Base-by-base conservation (phyloP, 2,329 filamentous ascomycete genomes). In the Talaromyces sp. region DNA sequence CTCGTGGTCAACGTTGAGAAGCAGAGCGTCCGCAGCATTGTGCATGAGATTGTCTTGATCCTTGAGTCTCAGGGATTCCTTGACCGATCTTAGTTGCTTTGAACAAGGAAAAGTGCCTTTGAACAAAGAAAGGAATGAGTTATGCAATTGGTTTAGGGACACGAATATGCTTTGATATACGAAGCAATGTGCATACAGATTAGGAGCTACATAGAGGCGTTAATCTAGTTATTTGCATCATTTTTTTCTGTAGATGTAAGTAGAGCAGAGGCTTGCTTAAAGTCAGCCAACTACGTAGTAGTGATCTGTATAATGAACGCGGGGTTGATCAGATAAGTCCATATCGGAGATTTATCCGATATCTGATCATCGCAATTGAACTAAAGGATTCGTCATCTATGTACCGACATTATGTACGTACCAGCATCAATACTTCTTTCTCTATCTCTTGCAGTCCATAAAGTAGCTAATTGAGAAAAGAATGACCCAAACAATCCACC, bases 21-120 rank as follows among this genome's bases (percentile, higher is more conserved):
- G 86, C 92, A 91, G 80, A 91, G 88, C 70, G 93, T 98, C 57
- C 87, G 95, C 74, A 95, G 91, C 66, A 94, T 94, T 68, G 95
- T 99, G 62, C 95, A 99, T 83, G 91, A 98, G 86, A 98, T 99
- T 74, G 86, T 99, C 69, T 85, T 99, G 74, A 81, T 97, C 81
- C 84, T 99, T 66, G 95, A 99, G 87, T 90, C 89, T 77, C 85
- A 90, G 74, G 95, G 95, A 59, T 86, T 97, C 74, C 83, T 99
- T 74, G 94, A 97, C 71, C 83, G 87, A 83, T 75, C 79, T 64
- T 83, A 72, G 56, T 19, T 24, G 5, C 19, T 16, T 24, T 27
- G 11, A 27, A 41, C 14, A 14, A 43, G n/a, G 31, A 41, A 13
- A 10, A n/a, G 35, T 6, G 33, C 5, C 24, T 13, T 22, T 39